Base-by-base conservation (phyloP, 371 early-diverging fungal species). In the Mortierella sp. region DNA sequence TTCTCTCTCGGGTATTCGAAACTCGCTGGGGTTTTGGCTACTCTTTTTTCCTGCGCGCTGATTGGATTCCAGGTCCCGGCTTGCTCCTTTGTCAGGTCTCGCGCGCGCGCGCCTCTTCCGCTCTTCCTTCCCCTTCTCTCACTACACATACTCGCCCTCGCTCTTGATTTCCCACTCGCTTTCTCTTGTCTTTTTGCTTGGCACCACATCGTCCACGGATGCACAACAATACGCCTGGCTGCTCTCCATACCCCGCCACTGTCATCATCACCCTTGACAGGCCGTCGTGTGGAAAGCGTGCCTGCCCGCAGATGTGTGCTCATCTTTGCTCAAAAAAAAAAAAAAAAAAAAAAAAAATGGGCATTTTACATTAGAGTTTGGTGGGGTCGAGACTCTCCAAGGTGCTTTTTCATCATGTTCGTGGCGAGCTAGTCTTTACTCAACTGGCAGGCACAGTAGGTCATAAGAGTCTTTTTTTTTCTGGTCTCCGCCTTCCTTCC, bases 311-410 rank as follows among this genome's bases (percentile, higher is more conserved):
- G n/a, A n/a, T 1, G 15, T 28, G 43, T 58, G 25, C 44, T 47
- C 56, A 61, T 68, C 37, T 68, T 57, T 26, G 52, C 18, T 45
- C 60, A 6, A 48, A 29, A 29, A 14, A n/a, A n/a, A n/a, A n/a
- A n/a, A n/a, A n/a, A n/a, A 48, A 29, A 29, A 14, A 6, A 48
- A 29, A 29, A 14, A 58, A 37, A 14, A 58, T 44, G 19, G 37
- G 15, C 58, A 47, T 19, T n/a, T 44, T 15, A 29, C 26, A 50
- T 64, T 71, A 71, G 37, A 43, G 70, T 71, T 71, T 60, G 71
- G 50, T 71, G 71, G 71, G 71, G 71, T 45, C 45, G 61, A 61
- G 56, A 37, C 37, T 37, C 5, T 60, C n/a, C 48, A 48, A 44
- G 7, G 12, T 43, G 59, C 18, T 43, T 37, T 21, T 23, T 21